phyloP scores from a whole-genome alignment of 192 early-diverging fungal genomes.

The Radiomyces spectabilis region DNA sequence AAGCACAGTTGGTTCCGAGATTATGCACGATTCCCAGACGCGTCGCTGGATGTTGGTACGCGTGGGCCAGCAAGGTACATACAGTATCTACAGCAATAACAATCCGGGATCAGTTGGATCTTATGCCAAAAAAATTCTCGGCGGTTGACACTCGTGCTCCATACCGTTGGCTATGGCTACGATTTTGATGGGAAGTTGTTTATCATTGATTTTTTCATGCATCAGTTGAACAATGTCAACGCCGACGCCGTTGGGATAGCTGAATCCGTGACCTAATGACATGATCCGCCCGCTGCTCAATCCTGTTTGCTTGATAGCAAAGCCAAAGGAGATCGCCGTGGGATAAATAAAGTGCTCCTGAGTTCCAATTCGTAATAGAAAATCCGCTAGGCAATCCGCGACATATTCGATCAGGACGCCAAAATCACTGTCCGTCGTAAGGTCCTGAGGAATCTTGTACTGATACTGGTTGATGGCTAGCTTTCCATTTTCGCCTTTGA shows the following conservation, averaged over 20 bases:
- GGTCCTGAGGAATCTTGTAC: slow-evolving; percentile 58
- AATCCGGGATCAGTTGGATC: no score
- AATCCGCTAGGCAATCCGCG: slow-evolving; percentile 43
- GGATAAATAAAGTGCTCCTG: slow-evolving; percentile 31
- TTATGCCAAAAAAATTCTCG: no score
- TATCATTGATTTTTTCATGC: slow-evolving; percentile 60
- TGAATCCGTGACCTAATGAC: slow-evolving; percentile 77
- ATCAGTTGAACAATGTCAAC: slow-evolving; percentile 77
- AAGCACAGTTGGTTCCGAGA: slow-evolving; percentile 88
- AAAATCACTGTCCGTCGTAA: slow-evolving; percentile 45
- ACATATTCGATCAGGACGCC: slow-evolving; percentile 75
- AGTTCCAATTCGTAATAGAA: slow-evolving; percentile 37
- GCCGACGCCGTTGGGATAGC: slow-evolving; percentile 67
- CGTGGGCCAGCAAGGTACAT: slow-evolving; percentile 81
- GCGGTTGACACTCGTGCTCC: slow-evolving; percentile 14
- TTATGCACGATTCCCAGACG: slow-evolving; percentile 81
- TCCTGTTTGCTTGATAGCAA: slow-evolving; percentile 75
- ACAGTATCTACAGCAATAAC: slow-evolving; percentile 76
- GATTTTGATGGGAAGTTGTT: slow-evolving; percentile 61
- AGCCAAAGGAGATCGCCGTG: slow-evolving; percentile 88
- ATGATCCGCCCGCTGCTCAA: slow-evolving; percentile 54
- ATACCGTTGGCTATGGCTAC: slow-evolving; percentile 33
- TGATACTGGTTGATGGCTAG: slow-evolving; percentile 74
- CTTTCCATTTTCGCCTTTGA: slow-evolving; percentile 65
- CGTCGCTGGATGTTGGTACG: slow-evolving; percentile 72